Evolutionary conservation across 169 alveolate genomes (phyloP).

Genomic region (Plasmodium yoelii): DNA sequence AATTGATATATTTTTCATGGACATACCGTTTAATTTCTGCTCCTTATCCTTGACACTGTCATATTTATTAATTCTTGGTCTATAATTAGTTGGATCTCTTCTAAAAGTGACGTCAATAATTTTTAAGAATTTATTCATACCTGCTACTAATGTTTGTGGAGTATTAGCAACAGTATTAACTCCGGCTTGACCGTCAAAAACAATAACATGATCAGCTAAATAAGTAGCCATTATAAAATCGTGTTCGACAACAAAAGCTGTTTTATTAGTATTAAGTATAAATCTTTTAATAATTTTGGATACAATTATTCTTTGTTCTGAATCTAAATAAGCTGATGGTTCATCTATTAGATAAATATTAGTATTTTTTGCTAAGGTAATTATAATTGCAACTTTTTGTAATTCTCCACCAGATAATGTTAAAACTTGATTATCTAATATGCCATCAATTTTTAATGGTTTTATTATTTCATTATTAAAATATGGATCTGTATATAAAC

Average conservation of each 20-base stretch:
- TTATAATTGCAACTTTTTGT: conserved; percentile 97
- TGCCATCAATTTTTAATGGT: conserved; percentile 95
- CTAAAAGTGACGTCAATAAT: conserved; percentile 98
- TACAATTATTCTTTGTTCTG: conserved; percentile 99
- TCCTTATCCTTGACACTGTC: conserved; percentile 98
- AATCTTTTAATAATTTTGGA: conserved; percentile 98
- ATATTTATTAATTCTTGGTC: conserved; percentile 99
- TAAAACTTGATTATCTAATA: conserved; percentile 96
- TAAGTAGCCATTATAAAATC: conserved; percentile 99
- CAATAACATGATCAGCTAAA: conserved; percentile 99
- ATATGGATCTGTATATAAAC: conserved; percentile 92
- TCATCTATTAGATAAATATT: conserved; percentile 99
- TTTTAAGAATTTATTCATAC: conserved; percentile 96
- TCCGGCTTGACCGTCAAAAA: conserved; percentile 98
- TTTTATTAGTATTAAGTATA: conserved; percentile 96
- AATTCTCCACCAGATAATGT: conserved; percentile 99
- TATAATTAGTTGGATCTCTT: conserved; percentile 98
- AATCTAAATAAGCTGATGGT: conserved; percentile 99
- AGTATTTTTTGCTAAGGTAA: conserved; percentile 98
- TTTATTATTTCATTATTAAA: conserved; percentile 97
- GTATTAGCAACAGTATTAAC: conserved; percentile 89
- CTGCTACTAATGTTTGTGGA: conserved; percentile 89
- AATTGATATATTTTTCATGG: not conserved
- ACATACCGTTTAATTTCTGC: conserved; percentile 89
- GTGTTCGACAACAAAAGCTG: conserved; percentile 99